Conservation (phyloP, 2,329 filamentous ascomycete species). For the Gnomoniopsis sp. region DNA sequence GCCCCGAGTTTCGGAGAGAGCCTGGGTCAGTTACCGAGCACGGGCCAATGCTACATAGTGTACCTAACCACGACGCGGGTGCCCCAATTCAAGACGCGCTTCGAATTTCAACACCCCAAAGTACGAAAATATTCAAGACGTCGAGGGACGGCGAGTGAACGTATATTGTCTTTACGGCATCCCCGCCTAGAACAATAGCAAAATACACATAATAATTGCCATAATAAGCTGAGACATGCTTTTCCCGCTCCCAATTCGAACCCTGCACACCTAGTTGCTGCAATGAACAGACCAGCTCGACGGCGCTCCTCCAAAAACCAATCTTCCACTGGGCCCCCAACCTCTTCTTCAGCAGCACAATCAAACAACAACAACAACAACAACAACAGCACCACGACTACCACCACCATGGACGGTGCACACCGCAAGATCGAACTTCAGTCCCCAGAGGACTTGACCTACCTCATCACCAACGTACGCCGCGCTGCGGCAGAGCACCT, state of each 20-base stretch:
- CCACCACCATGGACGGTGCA: conserved; percentile 31
- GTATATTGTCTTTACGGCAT: neutral
- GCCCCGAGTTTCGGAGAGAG: too few species aligned
- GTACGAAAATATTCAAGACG: too few species aligned
- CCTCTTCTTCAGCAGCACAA: neutral
- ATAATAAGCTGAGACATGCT: neutral
- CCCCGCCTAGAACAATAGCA: neutral
- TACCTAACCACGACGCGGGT: too few species aligned
- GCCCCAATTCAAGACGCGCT: too few species aligned
- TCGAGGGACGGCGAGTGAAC: too few species aligned
- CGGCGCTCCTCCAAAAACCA: conserved; percentile 15
- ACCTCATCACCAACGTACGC: conserved; percentile 67
- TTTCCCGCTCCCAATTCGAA: neutral
- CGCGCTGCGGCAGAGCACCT: conserved; percentile 66
- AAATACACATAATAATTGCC: neutral
- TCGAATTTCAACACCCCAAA: too few species aligned
- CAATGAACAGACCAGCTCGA: conserved; percentile 18
- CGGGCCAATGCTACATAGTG: too few species aligned
- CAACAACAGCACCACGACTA: neutral
- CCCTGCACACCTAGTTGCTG: neutral
- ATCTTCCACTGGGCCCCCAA: neutral
- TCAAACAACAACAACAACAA: neutral
- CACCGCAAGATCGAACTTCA: conserved; percentile 80
- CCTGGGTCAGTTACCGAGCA: too few species aligned
- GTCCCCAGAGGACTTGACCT: conserved; percentile 67